phyloP scores from a whole-genome alignment of 2,329 filamentous ascomycete genomes.

The Penicillium corylophilum region DNA sequence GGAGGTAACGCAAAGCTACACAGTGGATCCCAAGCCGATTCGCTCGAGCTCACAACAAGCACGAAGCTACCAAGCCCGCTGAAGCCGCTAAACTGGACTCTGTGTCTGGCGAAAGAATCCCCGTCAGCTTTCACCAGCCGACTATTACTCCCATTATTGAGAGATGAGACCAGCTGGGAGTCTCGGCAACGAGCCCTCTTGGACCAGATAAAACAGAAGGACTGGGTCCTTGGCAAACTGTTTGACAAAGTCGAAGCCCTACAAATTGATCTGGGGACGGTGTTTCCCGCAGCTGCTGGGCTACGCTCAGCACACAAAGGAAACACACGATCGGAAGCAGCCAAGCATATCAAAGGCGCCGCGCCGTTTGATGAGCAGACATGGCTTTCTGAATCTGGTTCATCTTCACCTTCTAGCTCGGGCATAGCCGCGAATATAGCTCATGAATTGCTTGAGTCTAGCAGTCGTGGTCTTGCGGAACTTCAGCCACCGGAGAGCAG shows the following conservation, averaged over 20 bases:
- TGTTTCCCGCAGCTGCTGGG: constrained; percentile 57
- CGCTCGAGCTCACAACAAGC: constrained; percentile 48
- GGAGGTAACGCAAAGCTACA: constrained; percentile 35
- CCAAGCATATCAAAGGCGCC: constrained; percentile 55
- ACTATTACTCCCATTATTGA: constrained; percentile 55
- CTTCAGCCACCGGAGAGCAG: constrained; percentile 21
- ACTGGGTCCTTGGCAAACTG: constrained; percentile 58
- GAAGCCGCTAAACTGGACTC: constrained; percentile 53
- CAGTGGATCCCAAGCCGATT: constrained; percentile 28
- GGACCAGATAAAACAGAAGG: constrained; percentile 55
- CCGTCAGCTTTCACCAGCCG: constrained; percentile 47
- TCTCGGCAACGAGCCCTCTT: constrained; percentile 51
- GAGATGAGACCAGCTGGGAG: constrained; percentile 48
- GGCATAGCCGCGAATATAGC: constrained; percentile 27
- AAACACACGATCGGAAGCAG: constrained; percentile 52
- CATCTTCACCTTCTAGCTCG: constrained; percentile 14
- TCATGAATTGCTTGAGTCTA: constrained; percentile 22
- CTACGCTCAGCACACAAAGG: constrained; percentile 46
- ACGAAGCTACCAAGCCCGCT: constrained; percentile 55
- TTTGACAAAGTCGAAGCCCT: constrained; percentile 59
- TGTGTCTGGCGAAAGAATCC: constrained; percentile 46
- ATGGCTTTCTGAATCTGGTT: constrained; percentile 42
- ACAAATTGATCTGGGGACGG: constrained; percentile 54
- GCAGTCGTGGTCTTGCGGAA: constrained; percentile 4
- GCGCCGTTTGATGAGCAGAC: constrained; percentile 51